phyloP scores from a whole-genome alignment of 495 filamentous ascomycete genomes.

The Podospora sp. region DNA sequence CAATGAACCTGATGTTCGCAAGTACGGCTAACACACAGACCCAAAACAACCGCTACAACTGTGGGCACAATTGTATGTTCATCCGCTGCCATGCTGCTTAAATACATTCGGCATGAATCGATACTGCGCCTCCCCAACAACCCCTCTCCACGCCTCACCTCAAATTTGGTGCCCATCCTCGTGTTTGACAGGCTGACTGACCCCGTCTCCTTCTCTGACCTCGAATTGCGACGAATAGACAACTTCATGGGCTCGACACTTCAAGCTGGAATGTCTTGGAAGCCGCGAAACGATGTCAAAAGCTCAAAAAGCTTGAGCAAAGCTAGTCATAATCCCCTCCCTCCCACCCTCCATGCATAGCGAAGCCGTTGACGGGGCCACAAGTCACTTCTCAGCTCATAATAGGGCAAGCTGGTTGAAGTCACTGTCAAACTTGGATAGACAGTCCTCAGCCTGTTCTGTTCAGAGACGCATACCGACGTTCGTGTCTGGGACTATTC shows the following conservation, averaged over 20 bases:
- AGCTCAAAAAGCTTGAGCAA: conserved; percentile 21
- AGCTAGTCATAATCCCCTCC: conserved; percentile 25
- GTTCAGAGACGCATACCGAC: conserved; percentile 4
- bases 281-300: conserved; percentile 20
- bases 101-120: conserved; percentile 20
- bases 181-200: not conserved
- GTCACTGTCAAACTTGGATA: conserved; percentile 16
- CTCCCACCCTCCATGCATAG: conserved; percentile 21
- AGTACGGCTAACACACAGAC: not conserved
- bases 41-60: not conserved
- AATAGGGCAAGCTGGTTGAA: conserved; percentile 1
- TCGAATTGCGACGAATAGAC: conserved; percentile 16
- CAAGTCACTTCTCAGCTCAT: conserved; percentile 6
- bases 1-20: not conserved
- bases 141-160: conserved; percentile 2
- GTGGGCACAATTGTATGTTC: conserved; percentile 16
- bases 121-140: conserved; percentile 12
- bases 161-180: conserved; percentile 8
- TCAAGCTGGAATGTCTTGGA: conserved; percentile 5
- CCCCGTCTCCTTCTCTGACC: conserved; percentile 4
- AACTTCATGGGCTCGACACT: not conserved
- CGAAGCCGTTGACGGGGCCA: conserved; percentile 17
- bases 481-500: not conserved
- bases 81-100: conserved; percentile 19
- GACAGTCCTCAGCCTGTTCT: not conserved